Conservation (phyloP, 2,329 filamentous ascomycete genomes). For the Penicillium aurantiogriseum region DNA sequence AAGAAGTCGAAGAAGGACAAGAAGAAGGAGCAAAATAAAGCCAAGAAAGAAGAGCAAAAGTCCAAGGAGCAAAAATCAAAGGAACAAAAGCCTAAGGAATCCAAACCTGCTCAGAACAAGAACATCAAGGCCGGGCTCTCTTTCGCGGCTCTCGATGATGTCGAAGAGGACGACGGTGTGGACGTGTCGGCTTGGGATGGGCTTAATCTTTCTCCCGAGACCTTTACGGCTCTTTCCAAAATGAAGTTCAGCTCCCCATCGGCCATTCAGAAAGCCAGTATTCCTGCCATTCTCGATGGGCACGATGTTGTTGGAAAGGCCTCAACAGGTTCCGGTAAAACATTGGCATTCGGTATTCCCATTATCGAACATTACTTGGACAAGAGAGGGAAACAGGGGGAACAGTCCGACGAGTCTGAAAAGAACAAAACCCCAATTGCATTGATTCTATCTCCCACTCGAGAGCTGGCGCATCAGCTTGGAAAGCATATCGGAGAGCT, state of each 20-base stretch:
- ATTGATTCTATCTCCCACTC: slow-evolving; percentile 82
- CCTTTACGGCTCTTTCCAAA: slow-evolving; percentile 71
- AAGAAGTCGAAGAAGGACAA: slow-evolving; percentile 23
- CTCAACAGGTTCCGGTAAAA: slow-evolving; percentile 94
- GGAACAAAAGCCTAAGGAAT: slow-evolving; percentile 24
- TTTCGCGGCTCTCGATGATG: slow-evolving; percentile 40
- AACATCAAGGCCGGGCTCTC: slow-evolving; percentile 35
- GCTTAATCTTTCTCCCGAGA: slow-evolving; percentile 68
- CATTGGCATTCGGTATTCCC: slow-evolving; percentile 88
- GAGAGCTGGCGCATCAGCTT: slow-evolving; percentile 92
- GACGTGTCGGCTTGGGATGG: slow-evolving; percentile 73
- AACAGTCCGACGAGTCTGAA: slow-evolving; percentile 44
- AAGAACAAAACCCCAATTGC: slow-evolving; percentile 58
- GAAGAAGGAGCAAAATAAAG: slow-evolving; percentile 18
- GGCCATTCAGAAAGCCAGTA: slow-evolving; percentile 72
- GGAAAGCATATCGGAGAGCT: slow-evolving; percentile 76
- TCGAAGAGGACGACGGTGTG: slow-evolving; percentile 60
- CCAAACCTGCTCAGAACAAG: slow-evolving; percentile 34
- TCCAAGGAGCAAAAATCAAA: slow-evolving; percentile 13
- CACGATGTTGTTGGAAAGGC: slow-evolving; percentile 95
- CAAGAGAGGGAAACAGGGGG: slow-evolving; percentile 34
- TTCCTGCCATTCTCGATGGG: slow-evolving; percentile 77
- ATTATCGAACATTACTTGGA: slow-evolving; percentile 82
- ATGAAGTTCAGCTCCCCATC: slow-evolving; percentile 81
- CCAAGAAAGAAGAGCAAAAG: slow-evolving; percentile 30